Base-by-base conservation (phyloP, 73 alveolate genomes). In the Paramecium sonneborni region DNA sequence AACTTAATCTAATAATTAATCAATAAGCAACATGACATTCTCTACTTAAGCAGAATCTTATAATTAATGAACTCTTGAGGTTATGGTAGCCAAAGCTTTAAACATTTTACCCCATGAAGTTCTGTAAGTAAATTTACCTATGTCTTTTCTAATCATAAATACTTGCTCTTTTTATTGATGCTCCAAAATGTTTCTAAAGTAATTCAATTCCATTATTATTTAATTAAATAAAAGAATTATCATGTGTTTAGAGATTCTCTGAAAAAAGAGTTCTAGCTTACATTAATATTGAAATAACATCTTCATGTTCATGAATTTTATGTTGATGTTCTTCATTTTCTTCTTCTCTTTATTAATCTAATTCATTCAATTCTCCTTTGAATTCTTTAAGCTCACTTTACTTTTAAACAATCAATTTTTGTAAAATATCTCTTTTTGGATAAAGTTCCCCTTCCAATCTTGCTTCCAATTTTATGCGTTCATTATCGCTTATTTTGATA, bases 401-500 rank as follows among this genome's bases (percentile, higher is more conserved):
- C 20, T 79, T 79, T 46, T 79, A 6, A 43, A 6, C 2, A 3
- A 79, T 23, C 21, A 79, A 39, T 44, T 79, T 43, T 23, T 39
- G 5, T 23, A 46, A 14, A 24, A 79, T 79, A 11, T 79, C 76
- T 46, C 55, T 79, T 32, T 46, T 79, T 79, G 90, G 90, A 79
- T 79, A 79, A 7, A 79, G 55, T 46, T 79, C 90, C 39, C 90
- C 90, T 79, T 79, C 90, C 26, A 79, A 46, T 79, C 74, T 79
- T 43, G 90, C 90, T 43, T 79, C 90, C 48, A 79, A 46, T 11
- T 26, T 79, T 1, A 79, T 79, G 9, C 90, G 46, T 46, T 79
- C 90, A 30, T 21, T 24, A 24, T 79, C 76, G 24, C 62, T 30
- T n/a, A 43, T 28, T 23, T 79, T 79, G 5, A 79, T 43, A 39